Evolutionary conservation across 2,329 filamentous ascomycete species (phyloP).

Genomic region (Apiospora marii): DNA sequence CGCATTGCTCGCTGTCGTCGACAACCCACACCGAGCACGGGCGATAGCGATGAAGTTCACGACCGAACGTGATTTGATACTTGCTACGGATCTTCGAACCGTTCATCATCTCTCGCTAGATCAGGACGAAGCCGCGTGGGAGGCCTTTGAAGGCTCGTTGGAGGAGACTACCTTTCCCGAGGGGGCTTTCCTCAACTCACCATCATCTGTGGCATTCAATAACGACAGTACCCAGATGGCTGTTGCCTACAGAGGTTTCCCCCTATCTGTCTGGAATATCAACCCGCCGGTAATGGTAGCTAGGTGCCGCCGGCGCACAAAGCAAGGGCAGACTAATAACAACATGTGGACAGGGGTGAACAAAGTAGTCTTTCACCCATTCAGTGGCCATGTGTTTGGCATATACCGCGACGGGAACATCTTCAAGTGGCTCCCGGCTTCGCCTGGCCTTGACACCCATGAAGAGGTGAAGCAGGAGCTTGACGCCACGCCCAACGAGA

Average conservation of each 20-base stretch:
- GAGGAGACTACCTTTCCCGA: slow-evolving; percentile 29
- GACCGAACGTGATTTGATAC: not conserved
- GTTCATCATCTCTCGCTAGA: not conserved
- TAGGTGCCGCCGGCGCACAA: not conserved
- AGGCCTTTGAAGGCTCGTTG: not conserved
- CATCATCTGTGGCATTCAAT: slow-evolving; percentile 32
- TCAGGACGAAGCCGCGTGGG: not conserved
- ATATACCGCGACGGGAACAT: slow-evolving; percentile 34
- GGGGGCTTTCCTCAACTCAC: slow-evolving; percentile 28
- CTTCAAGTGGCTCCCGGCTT: slow-evolving; percentile 36
- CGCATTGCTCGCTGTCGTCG: not conserved
- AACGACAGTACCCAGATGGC: slow-evolving; percentile 33
- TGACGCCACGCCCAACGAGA: slow-evolving; percentile 26
- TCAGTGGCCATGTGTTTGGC: slow-evolving; percentile 34
- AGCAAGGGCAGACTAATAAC: not conserved
- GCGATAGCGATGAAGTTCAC: not conserved
- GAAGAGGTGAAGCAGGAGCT: slow-evolving; percentile 30
- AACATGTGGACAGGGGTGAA: slow-evolving; percentile 1
- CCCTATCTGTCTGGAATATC: slow-evolving; percentile 33
- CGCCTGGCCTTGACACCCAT: slow-evolving; percentile 28
- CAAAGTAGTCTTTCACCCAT: slow-evolving; percentile 34
- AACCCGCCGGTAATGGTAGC: slow-evolving; percentile 33
- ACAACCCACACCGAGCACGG: not conserved
- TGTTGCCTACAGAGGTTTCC: slow-evolving; percentile 30
- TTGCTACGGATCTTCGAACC: not conserved